These are phyloP conservation scores for Fusarium sp. DNA, from an alignment of 2,329 filamentous ascomycete genomes.

Conservation along the genomic window DNA sequence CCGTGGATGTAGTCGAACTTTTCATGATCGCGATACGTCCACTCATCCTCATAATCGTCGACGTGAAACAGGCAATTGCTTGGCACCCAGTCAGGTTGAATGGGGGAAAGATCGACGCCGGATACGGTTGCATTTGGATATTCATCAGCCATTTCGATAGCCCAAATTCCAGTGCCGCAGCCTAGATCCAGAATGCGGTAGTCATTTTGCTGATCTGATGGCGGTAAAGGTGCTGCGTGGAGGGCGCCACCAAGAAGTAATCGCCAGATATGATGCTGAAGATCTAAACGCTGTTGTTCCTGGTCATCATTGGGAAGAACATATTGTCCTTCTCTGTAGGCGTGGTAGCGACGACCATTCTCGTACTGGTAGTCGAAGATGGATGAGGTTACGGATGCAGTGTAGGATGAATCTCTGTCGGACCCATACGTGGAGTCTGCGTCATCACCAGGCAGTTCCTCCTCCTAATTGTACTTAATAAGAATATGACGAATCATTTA, in stretches of 20 bases:
- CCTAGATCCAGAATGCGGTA: slow-evolving; percentile 66
- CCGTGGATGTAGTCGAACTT: slow-evolving; percentile 54
- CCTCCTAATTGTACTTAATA: slow-evolving; percentile 10
- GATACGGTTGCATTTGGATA: slow-evolving; percentile 51
- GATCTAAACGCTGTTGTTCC: slow-evolving; percentile 53
- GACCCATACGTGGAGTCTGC: slow-evolving; percentile 52
- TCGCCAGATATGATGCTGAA: slow-evolving; percentile 51
- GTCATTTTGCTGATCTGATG: slow-evolving; percentile 11
- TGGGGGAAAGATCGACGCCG: slow-evolving; percentile 68
- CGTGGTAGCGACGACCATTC: slow-evolving; percentile 50
- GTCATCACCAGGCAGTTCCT: slow-evolving; percentile 39
- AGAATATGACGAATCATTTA: not conserved
- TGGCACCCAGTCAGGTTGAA: slow-evolving; percentile 66
- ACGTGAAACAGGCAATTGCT: slow-evolving; percentile 73
- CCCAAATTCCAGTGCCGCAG: slow-evolving; percentile 71
- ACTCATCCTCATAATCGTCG: slow-evolving; percentile 69
- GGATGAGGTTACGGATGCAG: slow-evolving; percentile 54
- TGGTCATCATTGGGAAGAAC: slow-evolving; percentile 48
- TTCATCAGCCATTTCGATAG: slow-evolving; percentile 67
- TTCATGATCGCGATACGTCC: slow-evolving; percentile 45
- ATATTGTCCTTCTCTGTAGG: slow-evolving; percentile 48
- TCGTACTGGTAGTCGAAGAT: slow-evolving; percentile 55
- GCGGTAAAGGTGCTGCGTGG: slow-evolving; percentile 45
- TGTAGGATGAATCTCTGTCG: slow-evolving; percentile 47
- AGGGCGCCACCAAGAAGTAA: slow-evolving; percentile 41